A percentile compares a stretch with the other conserved stretches of the same genome.
Conservation (phyloP, 2,329 filamentous ascomycete species). For the Aspergillus ustus region DNA sequence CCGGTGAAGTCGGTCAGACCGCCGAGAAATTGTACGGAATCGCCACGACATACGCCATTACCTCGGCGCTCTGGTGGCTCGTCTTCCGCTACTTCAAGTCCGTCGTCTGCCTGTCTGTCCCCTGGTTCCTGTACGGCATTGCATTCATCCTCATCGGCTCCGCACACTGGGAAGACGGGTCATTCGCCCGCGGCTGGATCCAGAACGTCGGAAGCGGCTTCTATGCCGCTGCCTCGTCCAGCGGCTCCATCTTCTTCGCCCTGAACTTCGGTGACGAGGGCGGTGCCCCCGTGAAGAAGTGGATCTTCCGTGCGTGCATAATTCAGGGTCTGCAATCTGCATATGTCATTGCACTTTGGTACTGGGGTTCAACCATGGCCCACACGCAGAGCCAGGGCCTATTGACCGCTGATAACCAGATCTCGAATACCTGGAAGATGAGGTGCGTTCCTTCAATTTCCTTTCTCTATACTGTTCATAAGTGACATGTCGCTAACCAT, state of each 20-base stretch:
- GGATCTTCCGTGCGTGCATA: conserved; percentile 69
- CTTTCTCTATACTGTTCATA: not conserved
- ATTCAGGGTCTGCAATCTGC: conserved; percentile 71
- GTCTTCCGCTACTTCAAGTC: conserved; percentile 62
- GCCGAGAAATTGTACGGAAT: conserved; percentile 64
- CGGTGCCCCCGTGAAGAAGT: conserved; percentile 65
- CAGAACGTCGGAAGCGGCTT: conserved; percentile 65
- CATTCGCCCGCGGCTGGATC: conserved; percentile 54
- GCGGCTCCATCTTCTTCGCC: conserved; percentile 68
- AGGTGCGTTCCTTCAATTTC: conserved; percentile 35
- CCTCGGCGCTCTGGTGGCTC: conserved; percentile 65
- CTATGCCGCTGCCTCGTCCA: conserved; percentile 66
- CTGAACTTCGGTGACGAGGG: conserved; percentile 70
- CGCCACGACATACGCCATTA: conserved; percentile 61
- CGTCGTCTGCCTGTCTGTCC: conserved; percentile 59
- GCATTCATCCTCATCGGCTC: conserved; percentile 67
- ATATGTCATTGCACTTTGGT: conserved; percentile 69
- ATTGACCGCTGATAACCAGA: conserved; percentile 37
- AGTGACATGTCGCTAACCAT: conserved; percentile 23
- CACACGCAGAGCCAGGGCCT: conserved; percentile 49
- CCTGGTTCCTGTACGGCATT: conserved; percentile 64
- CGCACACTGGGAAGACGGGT: conserved; percentile 56
- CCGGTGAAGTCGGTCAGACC: conserved; percentile 63
- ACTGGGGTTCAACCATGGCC: conserved; percentile 65
- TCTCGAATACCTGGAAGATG: conserved; percentile 51